Base-by-base conservation (phyloP, 176 grass and related monocot species). In the Saccharum spontaneum region DNA sequence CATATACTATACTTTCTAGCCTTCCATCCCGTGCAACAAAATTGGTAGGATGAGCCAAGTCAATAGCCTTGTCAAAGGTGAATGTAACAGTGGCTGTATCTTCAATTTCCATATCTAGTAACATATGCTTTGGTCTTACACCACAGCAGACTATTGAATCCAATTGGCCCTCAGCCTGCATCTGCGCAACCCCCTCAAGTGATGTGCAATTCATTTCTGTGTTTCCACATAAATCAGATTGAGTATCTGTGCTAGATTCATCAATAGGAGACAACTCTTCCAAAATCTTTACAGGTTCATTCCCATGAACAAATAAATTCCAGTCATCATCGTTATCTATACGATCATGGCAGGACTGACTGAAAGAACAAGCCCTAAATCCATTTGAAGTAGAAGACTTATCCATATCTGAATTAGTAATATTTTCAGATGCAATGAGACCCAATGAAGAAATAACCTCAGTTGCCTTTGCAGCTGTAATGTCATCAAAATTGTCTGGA, bases 1-100 rank as follows among this genome's bases (percentile, higher is more conserved):
- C 89, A 90, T 79, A 90, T 75, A 90, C 84, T 87, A 90, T 84
- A 80, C 69, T 90, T 75, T 90, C 89, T 20, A 90, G 80, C 46
- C 31, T 71, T 48, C 89, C 89, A 84, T 90, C 89, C 79, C 75
- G 84, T 20, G 75, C 18, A 28, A 41, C 48, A 84, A 79, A 87
- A 87, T 84, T 84, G 48, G 22, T 40, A 50, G 60, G 34, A 45
- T 24, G 59, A 79, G 28, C 84, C 59, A 75, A 87, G 40, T 79
- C 84, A 87, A 50, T 12, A 61, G 31, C 62, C 75, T 90, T 90
- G 48, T 87, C 62, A 79, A 79, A 87, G 83, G 49, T 7, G 69
- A 87, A 83, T 69, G 71, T 90, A 26, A 26, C 80, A 74, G 23
- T 75, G 41, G 60, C 10, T 79, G 68, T 4, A 40, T 75, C 69